Evolutionary conservation across 495 filamentous ascomycete species (phyloP).

Genomic region (Clohesyomyces aquaticus): DNA sequence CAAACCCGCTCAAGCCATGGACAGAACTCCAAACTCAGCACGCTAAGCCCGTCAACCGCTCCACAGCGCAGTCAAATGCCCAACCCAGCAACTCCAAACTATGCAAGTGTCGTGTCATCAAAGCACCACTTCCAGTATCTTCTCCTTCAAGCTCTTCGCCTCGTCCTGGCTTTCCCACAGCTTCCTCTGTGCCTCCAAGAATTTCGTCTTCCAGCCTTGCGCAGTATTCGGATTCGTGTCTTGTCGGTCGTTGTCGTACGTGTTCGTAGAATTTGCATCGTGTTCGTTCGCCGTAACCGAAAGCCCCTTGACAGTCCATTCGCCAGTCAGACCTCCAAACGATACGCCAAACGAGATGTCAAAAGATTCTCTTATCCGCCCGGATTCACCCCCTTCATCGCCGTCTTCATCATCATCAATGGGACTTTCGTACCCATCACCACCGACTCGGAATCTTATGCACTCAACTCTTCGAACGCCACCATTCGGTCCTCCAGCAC

Average conservation of each 20-base stretch:
- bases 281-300: neutral
- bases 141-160: slow-evolving; percentile 56
- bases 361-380: slow-evolving; percentile 40
- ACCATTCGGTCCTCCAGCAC: slow-evolving; percentile 40
- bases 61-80: neutral
- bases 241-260: neutral
- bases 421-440: slow-evolving; percentile 47
- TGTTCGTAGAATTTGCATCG: too few species aligned
- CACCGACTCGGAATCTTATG: slow-evolving; percentile 42
- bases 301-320: slow-evolving; percentile 43
- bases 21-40: too few species aligned
- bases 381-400: slow-evolving; percentile 11
- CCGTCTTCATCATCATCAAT: slow-evolving; percentile 43
- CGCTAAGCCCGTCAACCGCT: neutral
- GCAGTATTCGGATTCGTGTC: slow-evolving; percentile 36
- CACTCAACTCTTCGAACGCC: slow-evolving; percentile 42
- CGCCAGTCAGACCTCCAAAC: slow-evolving; percentile 39
- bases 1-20: neutral
- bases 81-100: slow-evolving; percentile 4
- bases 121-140: slow-evolving; percentile 62
- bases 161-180: slow-evolving; percentile 58
- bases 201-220: slow-evolving; percentile 48
- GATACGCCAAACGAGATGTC: slow-evolving; percentile 42
- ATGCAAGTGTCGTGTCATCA: slow-evolving; percentile 9
- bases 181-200: slow-evolving; percentile 50